A percentile compares a stretch with the other conserved stretches of the same genome.
Conservation (phyloP, 2,329 filamentous ascomycete genomes). For the Colletotrichum abscissum region DNA sequence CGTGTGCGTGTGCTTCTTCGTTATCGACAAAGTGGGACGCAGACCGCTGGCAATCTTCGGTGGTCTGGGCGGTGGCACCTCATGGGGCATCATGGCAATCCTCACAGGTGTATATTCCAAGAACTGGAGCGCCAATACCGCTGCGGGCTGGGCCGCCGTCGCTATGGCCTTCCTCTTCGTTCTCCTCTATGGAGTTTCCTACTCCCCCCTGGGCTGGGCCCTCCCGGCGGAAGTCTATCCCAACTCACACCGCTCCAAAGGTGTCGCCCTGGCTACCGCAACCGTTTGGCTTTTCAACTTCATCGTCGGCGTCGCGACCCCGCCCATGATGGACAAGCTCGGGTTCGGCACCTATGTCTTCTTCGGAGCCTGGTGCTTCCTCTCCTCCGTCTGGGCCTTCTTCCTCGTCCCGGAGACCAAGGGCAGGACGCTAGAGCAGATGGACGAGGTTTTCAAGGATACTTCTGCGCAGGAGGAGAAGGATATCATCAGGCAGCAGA, state of each 20-base stretch:
- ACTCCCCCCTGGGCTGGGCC: not conserved
- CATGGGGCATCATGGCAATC: conserved; percentile 27
- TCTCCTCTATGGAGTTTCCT: not conserved
- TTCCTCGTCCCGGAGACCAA: conserved; percentile 70
- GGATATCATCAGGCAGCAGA: conserved; percentile 27
- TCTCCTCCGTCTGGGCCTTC: conserved; percentile 60
- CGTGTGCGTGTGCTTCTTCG: conserved; percentile 41
- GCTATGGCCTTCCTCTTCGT: conserved; percentile 11
- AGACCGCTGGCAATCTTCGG: conserved; percentile 44
- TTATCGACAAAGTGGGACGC: conserved; percentile 57
- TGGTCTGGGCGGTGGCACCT: conserved; percentile 40
- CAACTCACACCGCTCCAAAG: conserved; percentile 30
- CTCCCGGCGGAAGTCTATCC: not conserved
- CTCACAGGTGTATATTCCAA: not conserved
- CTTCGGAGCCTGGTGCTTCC: conserved; percentile 65
- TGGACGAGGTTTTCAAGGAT: conserved; percentile 55
- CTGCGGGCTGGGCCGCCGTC: conserved; percentile 1
- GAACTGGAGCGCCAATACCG: too few relatives aligned
- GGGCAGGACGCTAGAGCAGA: conserved; percentile 65
- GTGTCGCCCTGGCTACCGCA: conserved; percentile 44
- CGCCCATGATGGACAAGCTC: conserved; percentile 63
- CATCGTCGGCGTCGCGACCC: conserved; percentile 53
- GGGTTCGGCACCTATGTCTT: conserved; percentile 66
- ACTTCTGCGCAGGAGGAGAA: conserved; percentile 25
- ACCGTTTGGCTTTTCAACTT: conserved; percentile 68